Evolutionary conservation across 2,329 filamentous ascomycete genomes (phyloP), one percentile per base, ranked within the genome.

Genomic region (Endoconidiophora polonica): DNA sequence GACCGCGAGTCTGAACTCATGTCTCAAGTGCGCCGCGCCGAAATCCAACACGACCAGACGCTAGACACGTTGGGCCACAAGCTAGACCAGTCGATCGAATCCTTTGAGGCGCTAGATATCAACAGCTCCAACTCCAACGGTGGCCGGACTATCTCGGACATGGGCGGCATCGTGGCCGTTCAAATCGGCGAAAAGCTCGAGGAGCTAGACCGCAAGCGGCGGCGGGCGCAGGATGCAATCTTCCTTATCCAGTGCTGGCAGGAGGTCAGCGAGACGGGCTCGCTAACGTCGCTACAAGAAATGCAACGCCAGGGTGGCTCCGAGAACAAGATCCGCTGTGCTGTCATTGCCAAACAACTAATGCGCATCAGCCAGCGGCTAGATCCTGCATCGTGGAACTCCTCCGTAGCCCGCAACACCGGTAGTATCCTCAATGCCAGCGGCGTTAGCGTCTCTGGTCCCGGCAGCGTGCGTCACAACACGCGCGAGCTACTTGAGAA

Each of bases 171-270:
- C 61, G 77, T 91, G 55, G 91, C 91, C 0, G 86, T 98, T 49
- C 86, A 94, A 62, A 96, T 95, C 48, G 91, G 91, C 57, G 87
- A 94, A 67, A 81, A 82, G 59, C 70, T 98, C 9, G 91, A 98
- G 67, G 90, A 96, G 63, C 72, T 98, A 53, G 91, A 98, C 65
- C 79, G 86, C 59, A 94, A 98, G 67, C 73, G 88, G 57, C 81
- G 86, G 61, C 74, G 90, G 53, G 91, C 91, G 29, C 74, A 91
- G 62, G 91, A 98, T 68, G 88, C 91, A 54, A 90, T 85, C 61
- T 96, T 96, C 62, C 66, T 98, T 53, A 87, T 98, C 56, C 84
- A 94, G 62, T 98, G 91, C 68, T 98, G 91, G 90, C 79, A 86
- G 39, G 90, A 96, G 60, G 86, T 98, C 58, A 88, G 82, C 64